Conservation (phyloP, 108 stramenopile genomes). For the Fistulifera pelliculosa region DNA sequence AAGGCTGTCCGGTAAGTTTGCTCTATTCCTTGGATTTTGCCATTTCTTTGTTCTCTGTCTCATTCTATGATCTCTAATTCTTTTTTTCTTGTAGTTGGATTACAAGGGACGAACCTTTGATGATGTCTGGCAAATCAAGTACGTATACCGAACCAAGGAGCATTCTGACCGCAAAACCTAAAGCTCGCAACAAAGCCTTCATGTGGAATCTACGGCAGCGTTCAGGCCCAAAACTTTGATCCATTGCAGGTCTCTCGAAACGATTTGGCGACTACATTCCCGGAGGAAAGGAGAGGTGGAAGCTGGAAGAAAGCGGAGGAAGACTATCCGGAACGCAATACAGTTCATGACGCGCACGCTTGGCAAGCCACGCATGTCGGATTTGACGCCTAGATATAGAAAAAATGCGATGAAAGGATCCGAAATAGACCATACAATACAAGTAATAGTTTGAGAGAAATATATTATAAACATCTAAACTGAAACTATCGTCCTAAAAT, state of each 20-base stretch:
- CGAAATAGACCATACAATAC: conserved; percentile 12
- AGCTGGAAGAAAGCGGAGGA: conserved; percentile 9
- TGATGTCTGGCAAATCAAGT: conserved; percentile 26
- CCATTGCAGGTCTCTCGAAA: conserved; percentile 21
- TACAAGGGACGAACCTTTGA: conserved; percentile 13
- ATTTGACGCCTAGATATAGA: not conserved
- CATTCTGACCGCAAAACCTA: conserved; percentile 10
- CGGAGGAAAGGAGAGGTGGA: conserved; percentile 8
- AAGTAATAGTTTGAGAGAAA: no score
- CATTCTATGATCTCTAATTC: no score
- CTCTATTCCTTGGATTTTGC: no score
- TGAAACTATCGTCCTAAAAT: no score
- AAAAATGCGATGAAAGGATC: conserved; percentile 10
- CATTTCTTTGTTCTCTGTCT: no score
- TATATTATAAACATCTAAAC: no score
- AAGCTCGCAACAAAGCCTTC: not conserved
- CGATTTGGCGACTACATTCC: conserved; percentile 17
- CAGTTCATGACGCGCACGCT: conserved; percentile 1
- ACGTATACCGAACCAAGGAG: not conserved
- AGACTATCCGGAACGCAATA: conserved; percentile 13
- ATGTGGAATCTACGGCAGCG: conserved; percentile 19
- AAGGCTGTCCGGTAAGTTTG: conserved; percentile 30
- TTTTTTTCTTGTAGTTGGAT: not conserved
- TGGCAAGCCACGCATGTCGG: conserved; percentile 3
- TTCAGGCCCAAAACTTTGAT: conserved; percentile 21